Conservation (phyloP, 495 filamentous ascomycete genomes). For the Xylaria sp. region DNA sequence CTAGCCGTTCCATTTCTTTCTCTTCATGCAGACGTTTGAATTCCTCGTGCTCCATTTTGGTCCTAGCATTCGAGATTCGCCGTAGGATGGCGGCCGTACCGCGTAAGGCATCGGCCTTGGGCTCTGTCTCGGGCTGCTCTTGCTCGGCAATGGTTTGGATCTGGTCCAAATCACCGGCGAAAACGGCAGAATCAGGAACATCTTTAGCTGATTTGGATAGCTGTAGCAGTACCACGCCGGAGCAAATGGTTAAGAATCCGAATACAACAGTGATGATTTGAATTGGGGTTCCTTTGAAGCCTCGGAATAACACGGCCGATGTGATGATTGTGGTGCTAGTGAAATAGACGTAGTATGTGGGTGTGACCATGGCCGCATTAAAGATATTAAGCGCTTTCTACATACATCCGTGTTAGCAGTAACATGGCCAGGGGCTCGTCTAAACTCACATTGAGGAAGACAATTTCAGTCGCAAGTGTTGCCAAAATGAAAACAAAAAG, state of each 20-base stretch:
- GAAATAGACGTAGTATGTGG: slow-evolving; percentile 98
- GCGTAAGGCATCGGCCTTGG: slow-evolving; percentile 94
- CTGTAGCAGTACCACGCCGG: slow-evolving; percentile 94
- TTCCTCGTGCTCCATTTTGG: slow-evolving; percentile 83
- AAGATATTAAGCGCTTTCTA: slow-evolving; percentile 99
- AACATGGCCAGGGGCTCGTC: neutral
- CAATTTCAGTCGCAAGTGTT: slow-evolving; percentile 90
- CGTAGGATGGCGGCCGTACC: slow-evolving; percentile 90
- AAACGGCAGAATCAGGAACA: slow-evolving; percentile 91
- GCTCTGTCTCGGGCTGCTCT: slow-evolving; percentile 92
- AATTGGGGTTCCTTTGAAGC: slow-evolving; percentile 85
- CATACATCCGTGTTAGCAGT: slow-evolving; percentile 18
- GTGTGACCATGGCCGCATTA: slow-evolving; percentile 96
- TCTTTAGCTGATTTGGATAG: slow-evolving; percentile 98
- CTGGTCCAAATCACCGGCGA: slow-evolving; percentile 92
- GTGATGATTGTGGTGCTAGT: slow-evolving; percentile 94
- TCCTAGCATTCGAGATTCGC: slow-evolving; percentile 75
- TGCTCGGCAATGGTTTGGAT: slow-evolving; percentile 93
- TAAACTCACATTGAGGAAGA: slow-evolving; percentile 87
- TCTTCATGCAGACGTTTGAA: slow-evolving; percentile 81
- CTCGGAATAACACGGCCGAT: slow-evolving; percentile 89
- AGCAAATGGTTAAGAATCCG: slow-evolving; percentile 93
- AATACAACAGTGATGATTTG: slow-evolving; percentile 89
- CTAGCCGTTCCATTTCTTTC: slow-evolving; percentile 70
- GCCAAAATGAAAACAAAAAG: slow-evolving; percentile 87